phyloP scores from a whole-genome alignment of 768 basidiomycete genomes.

The Trametes villosa region DNA sequence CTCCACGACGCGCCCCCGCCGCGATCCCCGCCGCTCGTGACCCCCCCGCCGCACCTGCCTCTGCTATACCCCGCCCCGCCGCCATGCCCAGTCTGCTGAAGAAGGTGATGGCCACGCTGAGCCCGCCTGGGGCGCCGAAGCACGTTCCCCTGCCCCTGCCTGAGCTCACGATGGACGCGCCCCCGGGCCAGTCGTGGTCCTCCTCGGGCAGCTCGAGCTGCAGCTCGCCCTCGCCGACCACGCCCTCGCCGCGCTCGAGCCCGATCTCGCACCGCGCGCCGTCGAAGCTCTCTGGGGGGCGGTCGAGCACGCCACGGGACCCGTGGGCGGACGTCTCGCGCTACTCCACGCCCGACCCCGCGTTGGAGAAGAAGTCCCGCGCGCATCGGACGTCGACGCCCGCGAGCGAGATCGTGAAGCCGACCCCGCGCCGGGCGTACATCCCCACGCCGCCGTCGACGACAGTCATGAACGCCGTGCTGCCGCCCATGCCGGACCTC shows the following conservation, averaged over 20 bases:
- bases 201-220: slow-evolving; percentile 23
- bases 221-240: slow-evolving; percentile 18
- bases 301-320: background rate
- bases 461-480: slow-evolving; percentile 12
- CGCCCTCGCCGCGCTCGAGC: slow-evolving; percentile 13
- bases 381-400: slow-evolving; percentile 15
- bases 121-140: slow-evolving; percentile 24
- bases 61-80: background rate
- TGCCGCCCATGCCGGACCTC: slow-evolving; percentile 2
- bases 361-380: slow-evolving; percentile 10
- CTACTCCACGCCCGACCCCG: slow-evolving; percentile 7
- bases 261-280: background rate
- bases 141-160: slow-evolving; percentile 19
- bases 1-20: slow-evolving; percentile 8
- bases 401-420: slow-evolving; percentile 14
- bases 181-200: slow-evolving; percentile 13
- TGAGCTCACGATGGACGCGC: slow-evolving; percentile 11
- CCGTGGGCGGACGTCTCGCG: background rate
- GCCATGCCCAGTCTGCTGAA: slow-evolving; percentile 11
- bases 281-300: background rate
- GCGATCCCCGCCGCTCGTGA: background rate
- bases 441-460: slow-evolving; percentile 5
- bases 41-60: background rate
- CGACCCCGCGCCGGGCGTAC: slow-evolving; percentile 18
- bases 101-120: slow-evolving; percentile 11